Conservation (phyloP, 768 basidiomycete species). For the Leucocoprinus leucothites region DNA sequence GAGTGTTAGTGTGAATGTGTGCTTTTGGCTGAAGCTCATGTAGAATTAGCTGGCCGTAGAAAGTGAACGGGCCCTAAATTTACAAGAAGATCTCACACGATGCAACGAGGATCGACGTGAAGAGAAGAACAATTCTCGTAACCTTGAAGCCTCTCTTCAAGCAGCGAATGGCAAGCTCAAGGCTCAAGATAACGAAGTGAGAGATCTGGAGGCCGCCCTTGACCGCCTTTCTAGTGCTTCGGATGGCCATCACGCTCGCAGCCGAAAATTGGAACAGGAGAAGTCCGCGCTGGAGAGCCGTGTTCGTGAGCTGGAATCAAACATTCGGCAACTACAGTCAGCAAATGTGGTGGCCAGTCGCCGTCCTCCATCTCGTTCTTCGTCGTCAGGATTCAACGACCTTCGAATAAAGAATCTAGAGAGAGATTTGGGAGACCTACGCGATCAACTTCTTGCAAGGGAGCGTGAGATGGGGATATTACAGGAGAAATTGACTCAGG, state of each 20-base stretch:
- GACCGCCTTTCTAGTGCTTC: slow-evolving; percentile 54
- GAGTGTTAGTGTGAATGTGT: slow-evolving; percentile 13
- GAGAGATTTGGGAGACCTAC: slow-evolving; percentile 50
- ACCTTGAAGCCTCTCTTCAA: slow-evolving; percentile 45
- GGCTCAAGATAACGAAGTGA: slow-evolving; percentile 43
- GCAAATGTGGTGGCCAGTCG: slow-evolving; percentile 28
- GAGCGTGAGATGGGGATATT: slow-evolving; percentile 39
- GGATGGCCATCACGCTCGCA: slow-evolving; percentile 38
- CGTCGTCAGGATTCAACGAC: slow-evolving; percentile 59
- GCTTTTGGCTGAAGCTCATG: slow-evolving; percentile 1
- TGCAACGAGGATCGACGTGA: slow-evolving; percentile 55
- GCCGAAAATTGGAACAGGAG: slow-evolving; percentile 52
- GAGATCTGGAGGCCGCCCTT: slow-evolving; percentile 55
- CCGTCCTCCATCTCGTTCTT: slow-evolving; percentile 38
- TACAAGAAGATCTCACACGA: slow-evolving; percentile 49
- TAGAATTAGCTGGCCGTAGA: slow-evolving; percentile 50
- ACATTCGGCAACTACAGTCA: slow-evolving; percentile 31
- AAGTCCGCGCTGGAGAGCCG: slow-evolving; percentile 54
- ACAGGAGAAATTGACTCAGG: slow-evolving; percentile 46
- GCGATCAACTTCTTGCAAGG: slow-evolving; percentile 39
- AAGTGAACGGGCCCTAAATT: slow-evolving; percentile 48
- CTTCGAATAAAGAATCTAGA: slow-evolving; percentile 49
- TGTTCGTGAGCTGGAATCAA: slow-evolving; percentile 55
- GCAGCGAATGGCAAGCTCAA: slow-evolving; percentile 49
- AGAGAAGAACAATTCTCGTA: slow-evolving; percentile 50